These are phyloP conservation scores for Solanum infundibuliforme DNA, from an alignment of 257 asterid genomes.

Conservation along the genomic window DNA sequence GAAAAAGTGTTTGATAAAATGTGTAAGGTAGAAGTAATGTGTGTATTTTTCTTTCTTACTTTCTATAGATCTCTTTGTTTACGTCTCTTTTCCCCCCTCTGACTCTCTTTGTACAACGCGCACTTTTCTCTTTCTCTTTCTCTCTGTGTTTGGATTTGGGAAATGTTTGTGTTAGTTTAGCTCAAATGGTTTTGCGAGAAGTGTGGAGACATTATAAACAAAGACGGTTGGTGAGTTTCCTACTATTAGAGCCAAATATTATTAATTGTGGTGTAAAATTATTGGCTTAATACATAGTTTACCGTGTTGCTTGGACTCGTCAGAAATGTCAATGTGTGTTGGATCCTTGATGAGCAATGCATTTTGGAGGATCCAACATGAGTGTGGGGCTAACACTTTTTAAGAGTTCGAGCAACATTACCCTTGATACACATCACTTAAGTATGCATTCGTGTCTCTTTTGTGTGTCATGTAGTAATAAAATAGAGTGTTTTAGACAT, in stretches of 20 bases:
- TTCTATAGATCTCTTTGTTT: background rate
- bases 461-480: background rate
- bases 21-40: background rate
- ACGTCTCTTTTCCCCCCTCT: background rate
- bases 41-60: background rate
- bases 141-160: background rate
- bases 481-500: background rate
- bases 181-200: background rate
- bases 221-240: background rate
- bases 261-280: background rate
- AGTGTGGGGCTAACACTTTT: background rate
- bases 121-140: background rate
- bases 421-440: background rate
- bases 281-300: background rate
- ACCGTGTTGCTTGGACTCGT: background rate
- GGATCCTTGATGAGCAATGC: background rate
- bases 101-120: background rate
- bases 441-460: background rate
- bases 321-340: background rate
- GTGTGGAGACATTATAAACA: background rate
- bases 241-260: background rate
- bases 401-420: accelerated
- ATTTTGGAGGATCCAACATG: background rate
- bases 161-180: background rate
- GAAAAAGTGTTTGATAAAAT: background rate